These are phyloP conservation scores for Calycina herbarum DNA, from an alignment of 2,329 filamentous ascomycete species.

Conservation along the genomic window DNA sequence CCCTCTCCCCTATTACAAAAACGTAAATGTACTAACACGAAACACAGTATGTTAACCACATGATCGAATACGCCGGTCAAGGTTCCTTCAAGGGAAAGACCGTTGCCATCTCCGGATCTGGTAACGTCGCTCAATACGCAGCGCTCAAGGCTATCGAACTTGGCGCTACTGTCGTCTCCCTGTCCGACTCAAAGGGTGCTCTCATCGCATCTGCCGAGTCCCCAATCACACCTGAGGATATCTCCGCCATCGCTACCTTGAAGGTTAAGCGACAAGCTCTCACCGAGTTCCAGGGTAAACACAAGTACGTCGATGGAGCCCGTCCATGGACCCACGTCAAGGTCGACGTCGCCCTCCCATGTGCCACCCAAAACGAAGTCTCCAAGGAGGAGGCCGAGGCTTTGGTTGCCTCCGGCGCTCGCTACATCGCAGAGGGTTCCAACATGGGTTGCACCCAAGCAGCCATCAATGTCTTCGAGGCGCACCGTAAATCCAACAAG, in stretches of 20 bases:
- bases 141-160: conserved; percentile 96
- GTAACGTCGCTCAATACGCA: conserved; percentile 97
- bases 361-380: conserved; percentile 97
- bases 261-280: conserved; percentile 87
- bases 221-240: conserved; percentile 75
- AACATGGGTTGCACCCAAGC: conserved; percentile 99
- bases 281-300: conserved; percentile 69
- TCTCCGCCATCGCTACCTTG: conserved; percentile 76
- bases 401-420: conserved; percentile 72
- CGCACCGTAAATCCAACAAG: conserved; percentile 68
- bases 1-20: not conserved
- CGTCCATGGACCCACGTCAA: conserved; percentile 90
- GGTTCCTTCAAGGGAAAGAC: conserved; percentile 88
- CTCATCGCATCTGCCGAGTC: conserved; percentile 72
- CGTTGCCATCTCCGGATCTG: conserved; percentile 93
- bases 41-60: conserved; percentile 78
- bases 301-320: conserved; percentile 83
- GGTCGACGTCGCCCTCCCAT: conserved; percentile 89
- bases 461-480: conserved; percentile 92
- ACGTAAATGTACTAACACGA: conserved; percentile 12
- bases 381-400: conserved; percentile 84
- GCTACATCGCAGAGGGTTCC: conserved; percentile 92
- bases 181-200: conserved; percentile 88
- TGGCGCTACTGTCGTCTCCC: conserved; percentile 85
- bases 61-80: conserved; percentile 88